Evolutionary conservation across 179 eudicot species (phyloP).

Genomic region (Drosera spatulata): DNA sequence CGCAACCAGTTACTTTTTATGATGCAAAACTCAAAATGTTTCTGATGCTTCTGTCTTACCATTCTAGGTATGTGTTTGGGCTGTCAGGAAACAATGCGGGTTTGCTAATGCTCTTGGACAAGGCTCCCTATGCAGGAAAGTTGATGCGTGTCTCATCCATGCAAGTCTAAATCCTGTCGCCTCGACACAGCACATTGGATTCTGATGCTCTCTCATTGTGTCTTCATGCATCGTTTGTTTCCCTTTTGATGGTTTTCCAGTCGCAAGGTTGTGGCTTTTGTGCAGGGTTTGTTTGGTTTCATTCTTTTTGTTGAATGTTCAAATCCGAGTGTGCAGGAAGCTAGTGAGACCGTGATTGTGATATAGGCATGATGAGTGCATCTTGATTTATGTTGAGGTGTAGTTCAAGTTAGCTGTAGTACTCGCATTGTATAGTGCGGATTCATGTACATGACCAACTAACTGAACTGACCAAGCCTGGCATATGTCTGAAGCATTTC

Average conservation of each 20-base stretch:
- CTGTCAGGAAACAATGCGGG: slow-evolving; percentile 46
- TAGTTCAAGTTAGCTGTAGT: slow-evolving; percentile 14
- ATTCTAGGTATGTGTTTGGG: slow-evolving; percentile 52
- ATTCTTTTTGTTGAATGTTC: no score
- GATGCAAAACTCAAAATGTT: background rate
- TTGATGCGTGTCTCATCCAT: slow-evolving; percentile 57
- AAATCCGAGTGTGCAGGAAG: no score
- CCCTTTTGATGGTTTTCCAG: slow-evolving; percentile 3
- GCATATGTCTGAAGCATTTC: no score
- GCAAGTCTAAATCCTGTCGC: slow-evolving; percentile 12
- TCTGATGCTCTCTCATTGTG: slow-evolving; percentile 6
- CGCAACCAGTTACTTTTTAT: background rate
- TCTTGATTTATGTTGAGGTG: slow-evolving; percentile 7
- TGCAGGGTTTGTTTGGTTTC: no score
- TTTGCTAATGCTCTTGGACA: slow-evolving; percentile 58
- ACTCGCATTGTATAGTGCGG: slow-evolving; percentile 18
- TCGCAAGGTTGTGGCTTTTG: background rate
- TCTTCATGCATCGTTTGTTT: slow-evolving; percentile 6
- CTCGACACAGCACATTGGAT: background rate
- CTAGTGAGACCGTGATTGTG: slow-evolving; percentile 5
- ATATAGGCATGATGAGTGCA: slow-evolving; percentile 15
- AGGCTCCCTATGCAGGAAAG: slow-evolving; percentile 38
- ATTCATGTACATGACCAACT: slow-evolving; percentile 10
- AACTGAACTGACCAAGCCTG: no score
- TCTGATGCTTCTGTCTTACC: background rate